These are phyloP conservation scores for Chalaropsis thielavioides DNA, from an alignment of 2,329 filamentous ascomycete species.

Conservation along the genomic window DNA sequence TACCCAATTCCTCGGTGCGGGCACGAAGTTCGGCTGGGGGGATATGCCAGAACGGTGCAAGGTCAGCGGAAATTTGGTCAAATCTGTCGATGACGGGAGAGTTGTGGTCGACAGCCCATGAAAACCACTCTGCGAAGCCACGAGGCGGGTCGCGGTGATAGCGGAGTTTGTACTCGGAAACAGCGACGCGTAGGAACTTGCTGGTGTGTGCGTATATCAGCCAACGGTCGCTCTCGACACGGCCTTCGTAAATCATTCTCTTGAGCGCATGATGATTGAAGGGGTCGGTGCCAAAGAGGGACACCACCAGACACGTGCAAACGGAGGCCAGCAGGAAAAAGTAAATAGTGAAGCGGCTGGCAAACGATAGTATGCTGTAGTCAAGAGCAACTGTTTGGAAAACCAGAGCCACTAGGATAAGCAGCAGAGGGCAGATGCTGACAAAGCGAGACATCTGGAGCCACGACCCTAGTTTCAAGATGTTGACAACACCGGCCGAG, in stretches of 20 bases:
- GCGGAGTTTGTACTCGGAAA: slow-evolving; percentile 35
- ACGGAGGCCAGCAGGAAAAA: slow-evolving; percentile 28
- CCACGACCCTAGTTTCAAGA: slow-evolving; percentile 19
- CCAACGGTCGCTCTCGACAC: slow-evolving; percentile 37
- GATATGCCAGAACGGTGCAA: slow-evolving; percentile 66
- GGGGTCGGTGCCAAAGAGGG: slow-evolving; percentile 14
- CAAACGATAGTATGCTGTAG: slow-evolving; percentile 8
- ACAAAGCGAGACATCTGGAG: slow-evolving; percentile 18
- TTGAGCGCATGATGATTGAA: slow-evolving; percentile 32
- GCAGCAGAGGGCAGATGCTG: slow-evolving; percentile 23
- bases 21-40: slow-evolving; percentile 52
- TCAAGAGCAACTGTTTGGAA: slow-evolving; percentile 11
- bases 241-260: slow-evolving; percentile 35
- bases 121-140: slow-evolving; percentile 73
- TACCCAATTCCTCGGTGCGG: slow-evolving; percentile 31
- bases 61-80: slow-evolving; percentile 59
- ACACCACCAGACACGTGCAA: slow-evolving; percentile 24
- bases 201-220: slow-evolving; percentile 33
- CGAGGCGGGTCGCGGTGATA: slow-evolving; percentile 58
- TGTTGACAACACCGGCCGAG: slow-evolving; percentile 16
- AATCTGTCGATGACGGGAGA: slow-evolving; percentile 69
- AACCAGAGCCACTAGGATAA: slow-evolving; percentile 19
- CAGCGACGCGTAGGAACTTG: slow-evolving; percentile 33
- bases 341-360: slow-evolving; percentile 13
- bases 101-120: slow-evolving; percentile 53